Evolutionary conservation across 306 rosid species (phyloP), one percentile per base, ranked within the genome.

Genomic region (Urtica urens): DNA sequence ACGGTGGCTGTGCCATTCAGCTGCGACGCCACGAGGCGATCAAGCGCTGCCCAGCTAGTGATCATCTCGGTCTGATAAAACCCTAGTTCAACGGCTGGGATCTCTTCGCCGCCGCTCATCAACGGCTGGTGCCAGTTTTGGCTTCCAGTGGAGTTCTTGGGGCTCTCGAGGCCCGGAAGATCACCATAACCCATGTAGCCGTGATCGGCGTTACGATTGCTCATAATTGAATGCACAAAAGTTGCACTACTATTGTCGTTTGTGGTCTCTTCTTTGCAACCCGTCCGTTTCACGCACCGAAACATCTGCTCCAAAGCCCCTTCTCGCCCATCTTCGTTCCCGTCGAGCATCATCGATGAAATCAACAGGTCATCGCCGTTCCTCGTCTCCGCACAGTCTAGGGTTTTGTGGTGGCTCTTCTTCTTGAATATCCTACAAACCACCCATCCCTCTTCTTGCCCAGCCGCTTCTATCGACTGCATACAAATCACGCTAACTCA

Each of bases 361-460:
- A 35, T 16, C 43, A 18, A 11, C 57, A 27, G 28, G 7, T 48
- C 4, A 13, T 69, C 72, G 62, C 50, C 47, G 38, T 70, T 76
- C 46, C 72, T 67, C 3, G 75, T 56, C 13, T 75, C 86, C 6
- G 69, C 48, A 16, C n/a, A 0, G 10, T 63, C 86, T 68, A 72
- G 69, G 76, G 82, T 74, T 81, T 84, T 84, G 33, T 72, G 81
- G 35, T 70, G 86, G 64, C 55, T 81, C 71, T 81, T 90, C 82
- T 84, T 84, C 87, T 84, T 79, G 82, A 90, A 90, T 59, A 84
- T 81, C 45, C 95, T 69, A 31, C 97, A 90, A 46, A 90, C 95
- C 74, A 84, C 97, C 95, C 97, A 90, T 16, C 94, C 95, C 50
- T 84, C 95, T 49, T 90, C 97, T 25, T 77, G 94, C 0, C 28